Base-by-base conservation (phyloP, 1,139 yeast species). In the Lodderomyces theae region DNA sequence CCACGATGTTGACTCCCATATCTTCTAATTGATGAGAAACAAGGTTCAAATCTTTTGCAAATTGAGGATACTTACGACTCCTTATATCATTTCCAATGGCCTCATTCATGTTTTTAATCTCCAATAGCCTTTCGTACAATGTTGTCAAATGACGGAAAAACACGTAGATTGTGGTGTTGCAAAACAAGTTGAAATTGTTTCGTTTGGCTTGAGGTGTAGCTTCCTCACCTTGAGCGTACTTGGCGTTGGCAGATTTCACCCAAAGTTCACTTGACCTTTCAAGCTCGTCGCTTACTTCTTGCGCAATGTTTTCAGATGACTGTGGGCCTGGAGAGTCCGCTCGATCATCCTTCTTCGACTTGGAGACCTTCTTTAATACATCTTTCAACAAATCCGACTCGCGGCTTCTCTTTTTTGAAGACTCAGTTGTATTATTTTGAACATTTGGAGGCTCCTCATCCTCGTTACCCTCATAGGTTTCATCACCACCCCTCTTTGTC, bases 151-250 rank as follows among this genome's bases (percentile, higher is more conserved):
- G 85, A 52, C 99, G 86, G 77, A 89, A 80, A 56, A 92, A 89
- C 30, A 90, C 89, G 57, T 92, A 92, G 34, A 90, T 79, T 42
- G 92, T 81, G n/a, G 97, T 86, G 61, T 90, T 92, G 49, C 89
- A 86, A 69, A 92, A 92, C 57, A 90, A 63, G 60, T 89, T 90
- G 69, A 69, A 92, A 37, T 74, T 77, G 45, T 62, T 70, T 41
- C 73, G 66, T 44, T 54, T 64, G 39, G 55, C 66, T 16, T 55
- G 52, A 2, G 52, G 16, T 47, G 39, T 9, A 35, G 53, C 52
- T 9, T 56, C 52, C 8, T 56, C 60, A 34, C 53, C 56, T 42
- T 58, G 54, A 23, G 66, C 53, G 42, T 60, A 60, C 38, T 63
- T 62, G 29, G 68, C 58, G 38, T 67, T 66, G 4, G 74, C 58